phyloP scores from a whole-genome alignment of 73 alveolate species.

The Breviolum minutum region DNA sequence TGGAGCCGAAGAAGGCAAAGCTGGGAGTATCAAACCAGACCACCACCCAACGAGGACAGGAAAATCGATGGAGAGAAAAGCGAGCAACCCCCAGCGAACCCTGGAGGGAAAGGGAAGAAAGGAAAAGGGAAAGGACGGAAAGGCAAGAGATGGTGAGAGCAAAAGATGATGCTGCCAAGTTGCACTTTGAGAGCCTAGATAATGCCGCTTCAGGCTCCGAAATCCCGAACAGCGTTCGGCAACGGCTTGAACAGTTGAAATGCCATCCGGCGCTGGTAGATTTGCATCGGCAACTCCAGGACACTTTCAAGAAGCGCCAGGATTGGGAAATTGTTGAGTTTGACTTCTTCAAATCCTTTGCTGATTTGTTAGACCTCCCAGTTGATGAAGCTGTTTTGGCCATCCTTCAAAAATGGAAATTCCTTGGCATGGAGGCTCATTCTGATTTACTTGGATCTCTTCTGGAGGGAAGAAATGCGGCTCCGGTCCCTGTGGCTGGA shows the following conservation, averaged over 20 bases:
- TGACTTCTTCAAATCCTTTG: not conserved
- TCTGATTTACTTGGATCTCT: too few relatives aligned
- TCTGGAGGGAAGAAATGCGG: too few relatives aligned
- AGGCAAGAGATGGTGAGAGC: slow-evolving; percentile 1
- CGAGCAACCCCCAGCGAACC: not conserved
- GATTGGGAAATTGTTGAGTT: not conserved
- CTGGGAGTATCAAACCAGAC: not conserved
- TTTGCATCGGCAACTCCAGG: not conserved
- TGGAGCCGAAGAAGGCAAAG: not conserved
- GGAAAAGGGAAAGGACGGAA: slow-evolving; percentile 21
- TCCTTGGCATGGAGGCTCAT: too few relatives aligned
- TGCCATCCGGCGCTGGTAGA: too few relatives aligned
- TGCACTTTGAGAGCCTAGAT: not conserved
- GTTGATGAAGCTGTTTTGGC: too few relatives aligned
- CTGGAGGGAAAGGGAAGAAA: not conserved
- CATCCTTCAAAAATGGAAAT: too few relatives aligned
- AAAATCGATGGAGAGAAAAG: not conserved
- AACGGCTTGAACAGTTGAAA: not conserved
- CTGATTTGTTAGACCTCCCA: not conserved
- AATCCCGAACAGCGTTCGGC: not conserved
- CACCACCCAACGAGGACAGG: not conserved
- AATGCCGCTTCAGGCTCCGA: not conserved
- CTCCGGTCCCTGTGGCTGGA: too few relatives aligned
- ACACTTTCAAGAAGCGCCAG: not conserved
- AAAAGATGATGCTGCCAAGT: not conserved